Conservation (phyloP, 2,329 filamentous ascomycete genomes). For the Endoconidiophora polonica region DNA sequence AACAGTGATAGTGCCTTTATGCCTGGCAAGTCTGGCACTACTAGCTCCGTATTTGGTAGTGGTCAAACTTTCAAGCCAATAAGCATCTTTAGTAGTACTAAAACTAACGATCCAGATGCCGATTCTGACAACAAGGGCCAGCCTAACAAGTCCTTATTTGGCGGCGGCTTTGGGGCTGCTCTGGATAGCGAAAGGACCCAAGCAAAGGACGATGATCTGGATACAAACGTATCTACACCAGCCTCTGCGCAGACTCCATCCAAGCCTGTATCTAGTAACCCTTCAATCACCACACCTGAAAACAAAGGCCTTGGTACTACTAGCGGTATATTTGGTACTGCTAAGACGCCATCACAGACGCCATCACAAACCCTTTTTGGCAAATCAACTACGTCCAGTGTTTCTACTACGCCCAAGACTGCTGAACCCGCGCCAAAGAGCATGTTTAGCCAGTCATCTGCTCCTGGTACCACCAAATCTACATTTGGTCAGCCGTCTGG, state of each 20-base stretch:
- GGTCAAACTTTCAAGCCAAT: conserved; percentile 45
- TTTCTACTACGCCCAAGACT: neutral
- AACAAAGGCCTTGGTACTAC: conserved; percentile 1
- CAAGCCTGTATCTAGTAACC: conserved; percentile 20
- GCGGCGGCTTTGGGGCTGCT: conserved; percentile 41
- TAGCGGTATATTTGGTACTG: neutral
- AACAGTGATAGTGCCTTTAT: conserved; percentile 21
- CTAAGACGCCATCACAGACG: neutral
- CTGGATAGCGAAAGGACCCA: conserved; percentile 28
- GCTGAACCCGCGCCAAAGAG: neutral
- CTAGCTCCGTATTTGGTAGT: conserved; percentile 23
- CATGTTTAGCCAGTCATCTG: conserved; percentile 1
- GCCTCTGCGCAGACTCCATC: conserved; percentile 21
- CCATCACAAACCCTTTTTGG: conserved; percentile 3
- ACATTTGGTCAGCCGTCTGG: neutral
- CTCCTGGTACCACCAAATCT: neutral
- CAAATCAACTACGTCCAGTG: neutral
- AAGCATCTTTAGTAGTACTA: conserved; percentile 47
- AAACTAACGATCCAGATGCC: conserved; percentile 38
- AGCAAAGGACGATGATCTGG: conserved; percentile 38
- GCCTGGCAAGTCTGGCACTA: conserved; percentile 13
- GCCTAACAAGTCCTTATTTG: conserved; percentile 35
- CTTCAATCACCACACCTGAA: conserved; percentile 4
- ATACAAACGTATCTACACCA: conserved; percentile 20
- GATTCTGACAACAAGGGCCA: conserved; percentile 15